Percentiles rank a stretch among this genome's conserved stretches.
Evolutionary conservation across 345 rosid species (phyloP).

Genomic region (Aquilaria yunnanensis): DNA sequence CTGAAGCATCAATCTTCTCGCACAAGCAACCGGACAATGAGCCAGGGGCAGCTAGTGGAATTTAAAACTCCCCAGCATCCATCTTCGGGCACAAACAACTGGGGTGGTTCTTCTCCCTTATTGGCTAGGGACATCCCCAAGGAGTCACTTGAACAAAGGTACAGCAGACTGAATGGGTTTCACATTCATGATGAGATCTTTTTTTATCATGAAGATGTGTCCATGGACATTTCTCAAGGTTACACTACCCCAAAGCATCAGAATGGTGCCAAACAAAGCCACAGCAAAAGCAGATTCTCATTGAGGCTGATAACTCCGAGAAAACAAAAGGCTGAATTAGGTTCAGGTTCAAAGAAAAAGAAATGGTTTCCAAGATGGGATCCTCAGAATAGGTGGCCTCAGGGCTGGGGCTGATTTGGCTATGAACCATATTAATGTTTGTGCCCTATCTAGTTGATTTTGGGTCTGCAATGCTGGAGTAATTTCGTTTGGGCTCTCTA

Average conservation of each 20-base stretch:
- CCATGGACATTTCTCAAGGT: slow-evolving; percentile 3
- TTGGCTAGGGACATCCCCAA: slow-evolving; percentile 45
- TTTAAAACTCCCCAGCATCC: slow-evolving; percentile 60
- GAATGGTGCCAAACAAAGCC: slow-evolving; percentile 16
- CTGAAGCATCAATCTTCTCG: too few species aligned
- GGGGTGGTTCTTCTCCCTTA: slow-evolving; percentile 64
- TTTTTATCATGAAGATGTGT: background rate
- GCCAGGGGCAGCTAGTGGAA: slow-evolving; percentile 18
- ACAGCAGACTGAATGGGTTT: slow-evolving; percentile 25
- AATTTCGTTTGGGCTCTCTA: too few species aligned
- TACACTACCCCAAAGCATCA: slow-evolving; percentile 3
- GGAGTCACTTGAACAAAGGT: slow-evolving; percentile 48
- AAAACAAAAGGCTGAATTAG: slow-evolving; percentile 19
- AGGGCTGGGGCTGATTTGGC: slow-evolving; percentile 42
- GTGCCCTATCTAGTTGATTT: too few species aligned
- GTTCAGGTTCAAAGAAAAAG: slow-evolving; percentile 18
- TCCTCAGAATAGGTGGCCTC: slow-evolving; percentile 50
- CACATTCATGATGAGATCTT: slow-evolving; percentile 34
- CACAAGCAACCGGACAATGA: slow-evolving; percentile 6
- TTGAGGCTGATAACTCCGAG: slow-evolving; percentile 10
- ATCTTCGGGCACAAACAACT: slow-evolving; percentile 39
- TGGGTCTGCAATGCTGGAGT: too few species aligned
- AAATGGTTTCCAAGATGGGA: slow-evolving; percentile 46
- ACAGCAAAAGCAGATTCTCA: slow-evolving; percentile 16
- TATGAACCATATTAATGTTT: too few species aligned